phyloP scores from a whole-genome alignment of 1,284 basidiomycete species.

The Ceratobasidium theobromae region DNA sequence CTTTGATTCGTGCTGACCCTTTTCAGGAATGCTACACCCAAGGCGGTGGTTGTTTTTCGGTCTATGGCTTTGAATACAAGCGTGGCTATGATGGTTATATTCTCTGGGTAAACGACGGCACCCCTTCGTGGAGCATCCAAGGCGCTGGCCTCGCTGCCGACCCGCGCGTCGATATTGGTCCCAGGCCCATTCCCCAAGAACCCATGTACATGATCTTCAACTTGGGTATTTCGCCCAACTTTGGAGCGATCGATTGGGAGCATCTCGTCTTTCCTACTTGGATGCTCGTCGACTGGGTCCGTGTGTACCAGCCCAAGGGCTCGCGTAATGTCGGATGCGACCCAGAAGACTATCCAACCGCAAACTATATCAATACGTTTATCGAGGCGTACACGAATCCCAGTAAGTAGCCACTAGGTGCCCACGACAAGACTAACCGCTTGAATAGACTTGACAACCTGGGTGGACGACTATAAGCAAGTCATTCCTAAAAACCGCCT shows the following conservation, averaged over 20 bases:
- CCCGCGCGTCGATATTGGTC: constrained; percentile 61
- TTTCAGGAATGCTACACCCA: constrained; percentile 21
- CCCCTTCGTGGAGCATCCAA: constrained; percentile 74
- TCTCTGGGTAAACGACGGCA: constrained; percentile 69
- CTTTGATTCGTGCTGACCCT: background rate
- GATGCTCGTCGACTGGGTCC: constrained; percentile 81
- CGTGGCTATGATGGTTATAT: constrained; percentile 67
- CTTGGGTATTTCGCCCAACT: constrained; percentile 79
- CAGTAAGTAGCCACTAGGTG: background rate
- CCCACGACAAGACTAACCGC: background rate
- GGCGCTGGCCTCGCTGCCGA: constrained; percentile 71
- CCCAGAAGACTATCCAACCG: constrained; percentile 77
- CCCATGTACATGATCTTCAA: constrained; percentile 85
- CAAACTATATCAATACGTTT: constrained; percentile 68
- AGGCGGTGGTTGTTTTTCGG: constrained; percentile 47
- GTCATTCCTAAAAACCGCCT: background rate
- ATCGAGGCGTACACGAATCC: constrained; percentile 9
- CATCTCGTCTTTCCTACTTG: constrained; percentile 47
- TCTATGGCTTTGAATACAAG: constrained; percentile 68
- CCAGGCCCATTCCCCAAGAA: constrained; percentile 78
- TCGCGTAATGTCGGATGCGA: constrained; percentile 80
- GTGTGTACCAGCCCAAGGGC: constrained; percentile 75
- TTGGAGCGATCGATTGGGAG: constrained; percentile 67
- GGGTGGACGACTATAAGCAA: background rate
- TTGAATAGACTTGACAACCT: background rate